Conservation (phyloP, 2,329 filamentous ascomycete genomes). For the Curvularia lunata region DNA sequence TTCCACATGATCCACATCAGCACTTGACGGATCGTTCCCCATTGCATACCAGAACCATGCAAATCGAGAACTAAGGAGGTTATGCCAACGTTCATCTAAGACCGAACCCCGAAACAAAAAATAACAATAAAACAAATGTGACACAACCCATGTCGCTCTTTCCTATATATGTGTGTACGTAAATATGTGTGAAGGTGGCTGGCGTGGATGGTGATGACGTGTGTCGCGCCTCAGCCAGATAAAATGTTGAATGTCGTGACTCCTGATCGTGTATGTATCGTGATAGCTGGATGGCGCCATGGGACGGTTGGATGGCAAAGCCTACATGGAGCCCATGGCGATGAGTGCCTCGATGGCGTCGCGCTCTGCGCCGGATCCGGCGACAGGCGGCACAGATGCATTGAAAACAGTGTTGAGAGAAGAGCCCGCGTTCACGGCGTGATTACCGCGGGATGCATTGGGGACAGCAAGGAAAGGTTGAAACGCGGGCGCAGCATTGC, state of each 20-base stretch:
- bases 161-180: neutral
- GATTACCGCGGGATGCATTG: conserved; percentile 42
- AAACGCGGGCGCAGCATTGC: conserved; percentile 34
- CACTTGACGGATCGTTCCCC: conserved; percentile 50
- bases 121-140: conserved; percentile 9
- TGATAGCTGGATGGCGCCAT: neutral
- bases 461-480: conserved; percentile 36
- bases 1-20: conserved; percentile 46
- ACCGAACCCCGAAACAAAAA: neutral
- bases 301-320: neutral
- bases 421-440: conserved; percentile 33
- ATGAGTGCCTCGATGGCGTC: conserved; percentile 83
- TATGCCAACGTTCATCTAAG: conserved; percentile 31
- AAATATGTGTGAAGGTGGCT: neutral
- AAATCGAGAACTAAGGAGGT: conserved; percentile 16
- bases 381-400: conserved; percentile 36
- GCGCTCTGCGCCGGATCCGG: conserved; percentile 64
- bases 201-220: neutral
- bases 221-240: neutral
- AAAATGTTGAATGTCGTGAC: conserved; percentile 12
- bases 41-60: conserved; percentile 27
- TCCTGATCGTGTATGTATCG: neutral
- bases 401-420: conserved; percentile 29
- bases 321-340: conserved; percentile 72
- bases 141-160: neutral